phyloP scores from a whole-genome alignment of 345 rosid genomes.

The Microthlaspi erraticum region DNA sequence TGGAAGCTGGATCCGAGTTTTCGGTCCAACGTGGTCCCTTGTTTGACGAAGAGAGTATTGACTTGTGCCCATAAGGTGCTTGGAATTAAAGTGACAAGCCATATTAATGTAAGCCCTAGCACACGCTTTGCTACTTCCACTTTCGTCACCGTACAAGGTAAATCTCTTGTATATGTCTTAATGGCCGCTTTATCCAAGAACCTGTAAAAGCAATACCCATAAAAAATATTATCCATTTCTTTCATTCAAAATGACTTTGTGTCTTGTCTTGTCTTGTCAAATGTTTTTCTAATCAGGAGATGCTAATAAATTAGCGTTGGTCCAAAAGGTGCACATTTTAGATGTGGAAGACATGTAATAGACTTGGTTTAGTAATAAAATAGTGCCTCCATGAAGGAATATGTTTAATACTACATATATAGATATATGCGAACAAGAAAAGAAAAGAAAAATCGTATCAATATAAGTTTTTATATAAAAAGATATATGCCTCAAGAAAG shows the following conservation, averaged over 20 bases:
- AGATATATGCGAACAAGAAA: neutral
- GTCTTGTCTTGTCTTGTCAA: slow-evolving; percentile 27
- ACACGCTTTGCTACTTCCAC: slow-evolving; percentile 83
- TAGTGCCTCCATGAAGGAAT: no score
- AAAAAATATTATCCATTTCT: neutral
- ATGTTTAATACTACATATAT: neutral
- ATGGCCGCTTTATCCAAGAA: slow-evolving; percentile 91
- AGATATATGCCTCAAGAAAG: neutral
- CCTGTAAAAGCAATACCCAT: slow-evolving; percentile 46
- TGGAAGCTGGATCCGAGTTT: slow-evolving; percentile 59
- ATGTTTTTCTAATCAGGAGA: slow-evolving; percentile 10
- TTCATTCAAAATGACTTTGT: slow-evolving; percentile 13
- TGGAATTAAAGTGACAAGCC: slow-evolving; percentile 83
- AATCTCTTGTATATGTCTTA: slow-evolving; percentile 46
- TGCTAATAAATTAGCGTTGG: slow-evolving; percentile 11
- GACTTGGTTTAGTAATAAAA: slow-evolving; percentile 27
- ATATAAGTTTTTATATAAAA: no score
- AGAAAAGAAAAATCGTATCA: neutral
- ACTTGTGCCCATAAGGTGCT: slow-evolving; percentile 91
- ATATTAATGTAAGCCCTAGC: slow-evolving; percentile 68
- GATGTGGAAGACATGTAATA: slow-evolving; percentile 11
- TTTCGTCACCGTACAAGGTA: slow-evolving; percentile 78
- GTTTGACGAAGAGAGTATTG: slow-evolving; percentile 89
- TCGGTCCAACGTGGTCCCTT: slow-evolving; percentile 84
- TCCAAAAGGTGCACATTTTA: slow-evolving; percentile 14